Evolutionary conservation across 192 early-diverging fungal genomes (phyloP).

Genomic region (Umbelopsis vinacea): DNA sequence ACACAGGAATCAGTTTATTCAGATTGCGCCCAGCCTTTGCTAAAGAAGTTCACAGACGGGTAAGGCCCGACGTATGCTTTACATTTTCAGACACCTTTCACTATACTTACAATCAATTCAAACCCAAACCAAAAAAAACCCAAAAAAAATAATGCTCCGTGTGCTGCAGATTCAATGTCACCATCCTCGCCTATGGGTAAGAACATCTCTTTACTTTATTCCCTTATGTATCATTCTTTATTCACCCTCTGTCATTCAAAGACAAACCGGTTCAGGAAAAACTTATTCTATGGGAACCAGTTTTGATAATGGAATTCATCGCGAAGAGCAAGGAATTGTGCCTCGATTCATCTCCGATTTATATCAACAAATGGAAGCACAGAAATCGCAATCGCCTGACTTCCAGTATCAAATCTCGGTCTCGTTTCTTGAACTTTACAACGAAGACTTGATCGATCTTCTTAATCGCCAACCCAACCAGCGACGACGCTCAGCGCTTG

Average conservation of each 20-base stretch:
- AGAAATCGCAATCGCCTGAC: conserved; percentile 42
- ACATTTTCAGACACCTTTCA: neutral
- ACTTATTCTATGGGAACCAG: conserved; percentile 94
- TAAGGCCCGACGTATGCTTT: conserved; percentile 36
- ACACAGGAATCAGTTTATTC: conserved; percentile 64
- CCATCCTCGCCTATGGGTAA: conserved; percentile 89
- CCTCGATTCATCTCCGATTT: conserved; percentile 70
- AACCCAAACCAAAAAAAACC: too few species aligned
- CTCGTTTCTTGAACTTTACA: conserved; percentile 98
- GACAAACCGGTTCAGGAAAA: conserved; percentile 93
- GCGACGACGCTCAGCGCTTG: conserved; percentile 37
- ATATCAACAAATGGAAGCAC: conserved; percentile 48
- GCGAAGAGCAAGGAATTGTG: conserved; percentile 56
- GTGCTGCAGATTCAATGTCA: conserved; percentile 82
- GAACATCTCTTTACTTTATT: conserved; percentile 8
- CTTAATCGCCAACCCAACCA: conserved; percentile 51
- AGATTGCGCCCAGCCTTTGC: conserved; percentile 57
- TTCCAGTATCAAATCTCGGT: conserved; percentile 61
- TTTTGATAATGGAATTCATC: conserved; percentile 38
- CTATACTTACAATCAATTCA: too few species aligned
- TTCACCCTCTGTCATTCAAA: conserved; percentile 29
- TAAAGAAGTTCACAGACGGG: conserved; percentile 76
- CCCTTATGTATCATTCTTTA: neutral
- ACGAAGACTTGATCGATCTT: conserved; percentile 95
- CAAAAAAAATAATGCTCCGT: neutral